Conservation (phyloP, 257 asterid species). For the Thymus quinquecostatus region DNA sequence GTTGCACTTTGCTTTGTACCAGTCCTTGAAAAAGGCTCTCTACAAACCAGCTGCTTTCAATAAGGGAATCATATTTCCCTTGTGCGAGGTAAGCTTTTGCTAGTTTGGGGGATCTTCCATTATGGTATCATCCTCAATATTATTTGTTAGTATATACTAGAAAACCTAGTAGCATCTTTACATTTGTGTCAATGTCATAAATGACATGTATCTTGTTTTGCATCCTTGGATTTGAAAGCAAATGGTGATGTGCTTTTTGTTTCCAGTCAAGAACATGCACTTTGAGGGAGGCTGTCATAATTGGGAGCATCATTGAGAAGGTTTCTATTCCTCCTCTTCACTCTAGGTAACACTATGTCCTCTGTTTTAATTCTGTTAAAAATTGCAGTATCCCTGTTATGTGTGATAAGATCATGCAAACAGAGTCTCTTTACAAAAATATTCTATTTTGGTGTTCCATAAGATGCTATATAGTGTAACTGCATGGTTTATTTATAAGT, state of each 20-base stretch:
- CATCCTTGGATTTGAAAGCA: neutral
- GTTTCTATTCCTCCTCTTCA: slow-evolving; percentile 89
- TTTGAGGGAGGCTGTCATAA: slow-evolving; percentile 83
- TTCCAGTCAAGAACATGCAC: slow-evolving; percentile 80
- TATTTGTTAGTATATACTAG: neutral
- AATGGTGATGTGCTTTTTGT: slow-evolving; percentile 22
- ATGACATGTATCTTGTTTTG: neutral
- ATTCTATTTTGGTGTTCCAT: neutral
- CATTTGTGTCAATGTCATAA: neutral
- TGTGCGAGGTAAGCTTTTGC: slow-evolving; percentile 72
- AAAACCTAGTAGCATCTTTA: neutral
- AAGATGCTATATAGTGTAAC: neutral
- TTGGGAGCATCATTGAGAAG: slow-evolving; percentile 88
- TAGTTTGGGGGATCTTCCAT: slow-evolving; percentile 4
- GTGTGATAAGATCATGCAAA: neutral
- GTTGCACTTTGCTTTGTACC: slow-evolving; percentile 85
- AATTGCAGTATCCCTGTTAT: neutral
- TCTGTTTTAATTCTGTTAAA: neutral
- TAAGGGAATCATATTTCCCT: slow-evolving; percentile 78
- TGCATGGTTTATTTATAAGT: neutral
- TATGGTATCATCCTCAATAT: neutral
- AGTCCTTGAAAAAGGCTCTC: slow-evolving; percentile 77
- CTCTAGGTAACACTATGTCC: slow-evolving; percentile 60
- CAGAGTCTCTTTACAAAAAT: neutral
- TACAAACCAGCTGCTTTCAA: slow-evolving; percentile 96